phyloP scores from a whole-genome alignment of 2,329 filamentous ascomycete genomes.

The Fusarium sp. region DNA sequence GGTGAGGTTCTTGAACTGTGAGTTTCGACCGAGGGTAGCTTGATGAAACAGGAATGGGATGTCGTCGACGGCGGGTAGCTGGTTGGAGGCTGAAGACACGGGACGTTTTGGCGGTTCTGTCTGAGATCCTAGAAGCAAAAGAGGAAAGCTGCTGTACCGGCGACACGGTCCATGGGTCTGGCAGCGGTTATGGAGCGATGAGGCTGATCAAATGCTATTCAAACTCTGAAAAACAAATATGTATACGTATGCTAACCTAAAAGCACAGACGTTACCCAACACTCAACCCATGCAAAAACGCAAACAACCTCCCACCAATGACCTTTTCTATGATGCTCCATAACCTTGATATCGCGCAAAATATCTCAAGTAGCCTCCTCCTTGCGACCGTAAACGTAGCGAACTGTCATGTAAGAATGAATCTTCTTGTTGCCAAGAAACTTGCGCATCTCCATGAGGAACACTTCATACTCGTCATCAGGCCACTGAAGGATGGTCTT shows the following conservation, averaged over 20 bases:
- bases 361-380: not conserved
- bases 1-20: slow-evolving; percentile 58
- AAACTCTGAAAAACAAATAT: not conserved
- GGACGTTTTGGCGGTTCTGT: not conserved
- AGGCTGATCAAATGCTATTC: not conserved
- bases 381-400: slow-evolving; percentile 40
- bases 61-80: slow-evolving; percentile 3
- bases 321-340: not conserved
- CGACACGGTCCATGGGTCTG: slow-evolving; percentile 9
- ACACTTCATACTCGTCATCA: slow-evolving; percentile 38
- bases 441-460: slow-evolving; percentile 36
- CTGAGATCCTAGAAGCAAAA: slow-evolving; percentile 9
- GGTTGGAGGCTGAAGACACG: not conserved
- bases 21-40: slow-evolving; percentile 49
- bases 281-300: not conserved
- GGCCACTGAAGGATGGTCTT: slow-evolving; percentile 38
- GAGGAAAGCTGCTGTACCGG: not conserved
- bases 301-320: not conserved
- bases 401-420: slow-evolving; percentile 37
- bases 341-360: too few species aligned
- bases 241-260: not conserved
- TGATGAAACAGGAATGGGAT: slow-evolving; percentile 10
- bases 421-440: slow-evolving; percentile 30
- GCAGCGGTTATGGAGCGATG: not conserved
- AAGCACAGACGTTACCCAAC: not conserved